Percentiles rank a stretch among this genome's conserved stretches.
These are phyloP conservation scores for Pseudocercospora crystallina DNA, from an alignment of 2,329 filamentous ascomycete genomes.

Conservation along the genomic window DNA sequence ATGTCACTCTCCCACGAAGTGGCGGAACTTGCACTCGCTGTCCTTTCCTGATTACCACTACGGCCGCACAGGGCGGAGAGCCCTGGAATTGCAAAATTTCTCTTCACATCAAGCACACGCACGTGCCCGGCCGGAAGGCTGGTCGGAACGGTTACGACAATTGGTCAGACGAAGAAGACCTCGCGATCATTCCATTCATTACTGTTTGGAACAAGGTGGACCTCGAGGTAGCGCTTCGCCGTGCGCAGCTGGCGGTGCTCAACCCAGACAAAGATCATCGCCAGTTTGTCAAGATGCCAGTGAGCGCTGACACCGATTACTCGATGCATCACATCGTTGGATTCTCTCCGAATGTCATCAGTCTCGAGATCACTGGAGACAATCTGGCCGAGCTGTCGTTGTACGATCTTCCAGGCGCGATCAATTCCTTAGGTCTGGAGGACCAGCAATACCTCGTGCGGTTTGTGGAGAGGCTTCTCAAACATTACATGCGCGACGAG, in stretches of 20 bases:
- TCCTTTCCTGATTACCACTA: conserved; percentile 75
- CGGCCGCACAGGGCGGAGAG: conserved; percentile 44
- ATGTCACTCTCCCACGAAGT: conserved; percentile 69
- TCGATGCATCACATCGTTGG: conserved; percentile 51
- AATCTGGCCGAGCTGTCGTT: conserved; percentile 73
- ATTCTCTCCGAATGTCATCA: conserved; percentile 80
- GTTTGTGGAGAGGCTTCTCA: conserved; percentile 61
- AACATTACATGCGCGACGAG: conserved; percentile 65
- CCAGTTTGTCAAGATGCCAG: conserved; percentile 36
- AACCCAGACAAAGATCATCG: conserved; percentile 60
- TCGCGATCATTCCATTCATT: conserved; percentile 59
- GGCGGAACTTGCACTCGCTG: conserved; percentile 74
- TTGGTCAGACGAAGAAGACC: conserved; percentile 56
- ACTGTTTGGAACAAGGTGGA: conserved; percentile 60
- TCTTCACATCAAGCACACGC: conserved; percentile 65
- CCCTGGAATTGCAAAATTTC: conserved; percentile 68
- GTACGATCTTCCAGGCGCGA: conserved; percentile 81
- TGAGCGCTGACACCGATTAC: conserved; percentile 21
- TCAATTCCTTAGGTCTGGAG: conserved; percentile 63
- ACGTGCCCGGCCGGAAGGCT: conserved; percentile 49
- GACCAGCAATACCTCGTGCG: conserved; percentile 67
- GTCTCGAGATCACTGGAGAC: conserved; percentile 71
- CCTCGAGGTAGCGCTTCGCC: conserved; percentile 67
- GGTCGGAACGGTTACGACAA: conserved; percentile 66
- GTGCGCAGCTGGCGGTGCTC: conserved; percentile 74